Evolutionary conservation across 2,329 filamentous ascomycete species (phyloP).

Genomic region (Geosmithia flava): DNA sequence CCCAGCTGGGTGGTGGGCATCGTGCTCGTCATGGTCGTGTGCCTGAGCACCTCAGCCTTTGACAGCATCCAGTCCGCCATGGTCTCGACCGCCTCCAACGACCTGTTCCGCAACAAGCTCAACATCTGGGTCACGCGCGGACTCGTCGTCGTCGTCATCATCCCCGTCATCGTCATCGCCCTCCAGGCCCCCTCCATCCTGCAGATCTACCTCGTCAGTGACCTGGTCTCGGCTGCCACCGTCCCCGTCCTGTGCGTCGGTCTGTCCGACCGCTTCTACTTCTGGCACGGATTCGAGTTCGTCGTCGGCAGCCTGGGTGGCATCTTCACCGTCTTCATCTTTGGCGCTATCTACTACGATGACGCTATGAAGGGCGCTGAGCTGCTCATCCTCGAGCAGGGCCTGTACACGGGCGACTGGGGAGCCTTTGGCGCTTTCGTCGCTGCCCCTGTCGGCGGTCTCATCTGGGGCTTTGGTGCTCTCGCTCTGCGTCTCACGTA

Average conservation of each 20-base stretch:
- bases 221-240: conserved; percentile 63
- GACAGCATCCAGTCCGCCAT: conserved; percentile 74
- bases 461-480: conserved; percentile 58
- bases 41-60: conserved; percentile 65
- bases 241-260: conserved; percentile 69
- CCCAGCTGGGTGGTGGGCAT: conserved; percentile 75
- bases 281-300: conserved; percentile 72
- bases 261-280: conserved; percentile 56
- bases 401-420: conserved; percentile 69
- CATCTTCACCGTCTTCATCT: conserved; percentile 69
- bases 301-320: conserved; percentile 67
- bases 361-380: conserved; percentile 49
- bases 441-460: conserved; percentile 61
- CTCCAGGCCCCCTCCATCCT: conserved; percentile 62
- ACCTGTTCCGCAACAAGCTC: conserved; percentile 72
- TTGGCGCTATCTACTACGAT: conserved; percentile 68
- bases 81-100: conserved; percentile 75
- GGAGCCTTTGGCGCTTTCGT: conserved; percentile 74
- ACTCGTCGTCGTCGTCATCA: conserved; percentile 58
- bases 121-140: conserved; percentile 62
- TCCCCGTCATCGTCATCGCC: conserved; percentile 63
- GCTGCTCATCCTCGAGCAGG: conserved; percentile 59
- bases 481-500: conserved; percentile 45
- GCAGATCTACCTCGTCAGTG: conserved; percentile 73
- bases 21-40: conserved; percentile 69